Conservation (phyloP, 2,329 filamentous ascomycete species). For the Pyrenochaeta sp. region DNA sequence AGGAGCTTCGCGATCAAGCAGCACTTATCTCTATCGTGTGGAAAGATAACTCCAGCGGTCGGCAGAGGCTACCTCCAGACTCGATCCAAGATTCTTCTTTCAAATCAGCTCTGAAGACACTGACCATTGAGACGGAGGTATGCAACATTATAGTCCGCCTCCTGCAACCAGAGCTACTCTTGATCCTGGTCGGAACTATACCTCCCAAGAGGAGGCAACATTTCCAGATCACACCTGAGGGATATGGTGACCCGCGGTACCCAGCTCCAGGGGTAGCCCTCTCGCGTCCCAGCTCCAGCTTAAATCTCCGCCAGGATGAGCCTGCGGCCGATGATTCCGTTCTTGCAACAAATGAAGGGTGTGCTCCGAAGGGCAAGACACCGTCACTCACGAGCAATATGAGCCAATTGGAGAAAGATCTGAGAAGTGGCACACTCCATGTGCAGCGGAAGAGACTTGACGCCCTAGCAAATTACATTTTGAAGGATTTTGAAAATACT, state of each 20-base stretch:
- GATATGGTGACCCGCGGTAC: constrained; percentile 50
- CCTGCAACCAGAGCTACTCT: constrained; percentile 56
- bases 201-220: constrained; percentile 50
- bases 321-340: constrained; percentile 7
- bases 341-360: constrained; percentile 11
- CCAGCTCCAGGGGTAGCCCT: constrained; percentile 29
- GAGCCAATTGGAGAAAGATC: constrained; percentile 47
- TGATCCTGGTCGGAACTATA: constrained; percentile 59
- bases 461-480: constrained; percentile 54
- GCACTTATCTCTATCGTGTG: constrained; percentile 59
- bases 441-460: constrained; percentile 60
- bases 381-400: constrained; percentile 48
- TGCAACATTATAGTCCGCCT: constrained; percentile 58
- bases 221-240: constrained; percentile 57
- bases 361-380: constrained; percentile 25
- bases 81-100: constrained; percentile 14
- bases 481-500: constrained; percentile 54
- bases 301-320: constrained; percentile 12
- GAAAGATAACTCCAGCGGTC: constrained; percentile 53
- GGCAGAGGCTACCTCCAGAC: constrained; percentile 20
- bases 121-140: constrained; percentile 57
- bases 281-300: constrained; percentile 11
- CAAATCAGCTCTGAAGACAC: constrained; percentile 49
- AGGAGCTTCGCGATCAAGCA: constrained; percentile 59
- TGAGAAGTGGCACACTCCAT: constrained; percentile 53